Evolutionary conservation across 2,329 filamentous ascomycete genomes (phyloP).

Genomic region (Knoxdaviesia capensis): DNA sequence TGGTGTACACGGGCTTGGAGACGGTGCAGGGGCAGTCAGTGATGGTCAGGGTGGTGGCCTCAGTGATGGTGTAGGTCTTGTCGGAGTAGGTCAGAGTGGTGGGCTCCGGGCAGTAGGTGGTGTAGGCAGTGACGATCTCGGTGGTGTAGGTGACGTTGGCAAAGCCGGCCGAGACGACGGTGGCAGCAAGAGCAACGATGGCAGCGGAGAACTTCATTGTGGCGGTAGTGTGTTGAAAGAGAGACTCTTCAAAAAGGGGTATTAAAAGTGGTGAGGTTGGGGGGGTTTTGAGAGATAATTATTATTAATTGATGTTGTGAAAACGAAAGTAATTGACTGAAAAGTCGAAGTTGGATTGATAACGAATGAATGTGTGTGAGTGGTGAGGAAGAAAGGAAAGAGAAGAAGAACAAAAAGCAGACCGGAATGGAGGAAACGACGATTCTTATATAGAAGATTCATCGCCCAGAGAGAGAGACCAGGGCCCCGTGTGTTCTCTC

Average conservation of each 20-base stretch:
- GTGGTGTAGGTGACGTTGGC: conserved; percentile 37
- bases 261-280: conserved; percentile 12
- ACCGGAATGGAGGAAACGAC: conserved; percentile 16
- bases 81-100: conserved; percentile 42
- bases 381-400: conserved; percentile 17
- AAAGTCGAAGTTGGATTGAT: conserved; percentile 26
- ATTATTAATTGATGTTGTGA: too few species aligned
- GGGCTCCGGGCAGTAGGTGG: conserved; percentile 52
- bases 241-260: conserved; percentile 13
- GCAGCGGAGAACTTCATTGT: conserved; percentile 46
- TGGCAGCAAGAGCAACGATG: conserved; percentile 29
- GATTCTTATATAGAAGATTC: conserved; percentile 25
- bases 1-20: conserved; percentile 34
- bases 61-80: conserved; percentile 49
- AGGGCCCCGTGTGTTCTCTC: too few species aligned
- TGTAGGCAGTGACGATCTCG: conserved; percentile 43
- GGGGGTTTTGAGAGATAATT: conserved; percentile 9
- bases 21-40: conserved; percentile 53
- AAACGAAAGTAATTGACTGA: conserved; percentile 40
- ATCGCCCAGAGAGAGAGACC: too few species aligned
- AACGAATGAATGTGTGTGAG: conserved; percentile 27
- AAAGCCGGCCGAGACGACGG: conserved; percentile 18
- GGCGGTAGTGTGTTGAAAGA: conserved; percentile 24
- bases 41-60: conserved; percentile 50
- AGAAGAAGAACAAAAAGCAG: conserved; percentile 8